These are phyloP conservation scores for Aureobasidium zeae DNA, from an alignment of 2,329 filamentous ascomycete species.

Conservation along the genomic window DNA sequence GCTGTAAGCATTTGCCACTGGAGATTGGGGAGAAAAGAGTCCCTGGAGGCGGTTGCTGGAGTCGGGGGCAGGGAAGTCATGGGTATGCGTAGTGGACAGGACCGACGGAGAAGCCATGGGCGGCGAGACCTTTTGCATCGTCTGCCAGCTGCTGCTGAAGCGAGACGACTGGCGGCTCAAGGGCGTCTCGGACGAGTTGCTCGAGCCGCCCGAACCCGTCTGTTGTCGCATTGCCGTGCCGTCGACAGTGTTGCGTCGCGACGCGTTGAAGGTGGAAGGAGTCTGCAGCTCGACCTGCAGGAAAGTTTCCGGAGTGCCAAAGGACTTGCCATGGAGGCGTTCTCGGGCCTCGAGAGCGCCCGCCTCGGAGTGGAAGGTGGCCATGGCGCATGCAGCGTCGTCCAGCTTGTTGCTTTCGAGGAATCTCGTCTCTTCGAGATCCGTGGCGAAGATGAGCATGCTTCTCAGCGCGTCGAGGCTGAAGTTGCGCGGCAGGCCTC, in stretches of 20 bases:
- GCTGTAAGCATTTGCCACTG: constrained; percentile 60
- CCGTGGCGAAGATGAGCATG: constrained; percentile 50
- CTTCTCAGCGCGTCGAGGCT: constrained; percentile 50
- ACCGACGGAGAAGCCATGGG: constrained; percentile 38
- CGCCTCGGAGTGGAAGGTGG: constrained; percentile 47
- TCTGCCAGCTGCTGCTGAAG: constrained; percentile 52
- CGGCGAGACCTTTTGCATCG: constrained; percentile 50
- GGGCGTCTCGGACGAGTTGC: constrained; percentile 37
- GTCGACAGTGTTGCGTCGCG: constrained; percentile 48
- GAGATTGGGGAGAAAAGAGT: constrained; percentile 64
- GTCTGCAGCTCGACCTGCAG: constrained; percentile 47
- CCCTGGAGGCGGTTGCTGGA: constrained; percentile 48
- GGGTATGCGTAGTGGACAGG: constrained; percentile 38
- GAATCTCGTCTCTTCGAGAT: constrained; percentile 51
- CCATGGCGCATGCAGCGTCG: constrained; percentile 49
- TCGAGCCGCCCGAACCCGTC: constrained; percentile 35
- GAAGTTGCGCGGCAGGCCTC: constrained; percentile 50
- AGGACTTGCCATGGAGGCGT: constrained; percentile 52
- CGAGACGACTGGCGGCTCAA: constrained; percentile 45
- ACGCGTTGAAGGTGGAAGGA: constrained; percentile 20
- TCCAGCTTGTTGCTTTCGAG: constrained; percentile 28
- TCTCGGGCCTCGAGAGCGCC: constrained; percentile 52
- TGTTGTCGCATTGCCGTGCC: constrained; percentile 35
- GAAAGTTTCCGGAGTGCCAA: constrained; percentile 50
- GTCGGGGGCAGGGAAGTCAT: constrained; percentile 51